Evolutionary conservation across 1,139 yeast species (phyloP).

Genomic region (Scheffersomyces cryptocercus): DNA sequence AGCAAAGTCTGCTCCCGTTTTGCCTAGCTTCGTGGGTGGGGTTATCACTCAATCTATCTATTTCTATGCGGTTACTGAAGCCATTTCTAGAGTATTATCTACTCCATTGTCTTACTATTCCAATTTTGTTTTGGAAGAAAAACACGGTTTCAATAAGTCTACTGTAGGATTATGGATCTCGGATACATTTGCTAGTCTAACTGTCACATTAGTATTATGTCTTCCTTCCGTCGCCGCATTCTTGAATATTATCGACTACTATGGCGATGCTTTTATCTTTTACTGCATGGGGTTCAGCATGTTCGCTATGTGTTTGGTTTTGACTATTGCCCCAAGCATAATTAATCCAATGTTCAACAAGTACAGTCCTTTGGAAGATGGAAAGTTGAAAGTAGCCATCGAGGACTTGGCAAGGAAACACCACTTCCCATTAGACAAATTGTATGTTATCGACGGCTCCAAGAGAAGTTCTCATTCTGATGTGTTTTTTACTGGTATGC

Average conservation of each 20-base stretch:
- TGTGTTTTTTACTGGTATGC: slow-evolving; percentile 93
- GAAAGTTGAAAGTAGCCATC: slow-evolving; percentile 80
- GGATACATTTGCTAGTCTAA: slow-evolving; percentile 65
- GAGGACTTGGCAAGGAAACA: slow-evolving; percentile 74
- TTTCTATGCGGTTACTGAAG: slow-evolving; percentile 48
- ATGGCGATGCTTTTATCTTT: slow-evolving; percentile 77
- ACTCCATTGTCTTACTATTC: slow-evolving; percentile 74
- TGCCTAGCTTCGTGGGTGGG: slow-evolving; percentile 52
- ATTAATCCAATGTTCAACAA: slow-evolving; percentile 93
- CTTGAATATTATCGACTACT: slow-evolving; percentile 76
- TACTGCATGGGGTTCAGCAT: slow-evolving; percentile 76
- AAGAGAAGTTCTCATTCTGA: slow-evolving; percentile 94
- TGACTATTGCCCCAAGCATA: slow-evolving; percentile 74
- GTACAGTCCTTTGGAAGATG: slow-evolving; percentile 85
- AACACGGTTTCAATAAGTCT: slow-evolving; percentile 87
- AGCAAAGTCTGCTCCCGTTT: slow-evolving; percentile 26
- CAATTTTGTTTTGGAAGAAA: slow-evolving; percentile 87
- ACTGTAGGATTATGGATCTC: slow-evolving; percentile 69
- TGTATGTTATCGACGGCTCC: slow-evolving; percentile 91
- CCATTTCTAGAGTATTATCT: slow-evolving; percentile 51
- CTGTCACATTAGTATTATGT: slow-evolving; percentile 59
- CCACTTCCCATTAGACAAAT: slow-evolving; percentile 80
- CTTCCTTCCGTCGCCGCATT: slow-evolving; percentile 73
- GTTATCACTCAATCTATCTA: slow-evolving; percentile 67
- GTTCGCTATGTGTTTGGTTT: slow-evolving; percentile 67